phyloP scores from a whole-genome alignment of 2,329 filamentous ascomycete species.

The Madurella fahalii region DNA sequence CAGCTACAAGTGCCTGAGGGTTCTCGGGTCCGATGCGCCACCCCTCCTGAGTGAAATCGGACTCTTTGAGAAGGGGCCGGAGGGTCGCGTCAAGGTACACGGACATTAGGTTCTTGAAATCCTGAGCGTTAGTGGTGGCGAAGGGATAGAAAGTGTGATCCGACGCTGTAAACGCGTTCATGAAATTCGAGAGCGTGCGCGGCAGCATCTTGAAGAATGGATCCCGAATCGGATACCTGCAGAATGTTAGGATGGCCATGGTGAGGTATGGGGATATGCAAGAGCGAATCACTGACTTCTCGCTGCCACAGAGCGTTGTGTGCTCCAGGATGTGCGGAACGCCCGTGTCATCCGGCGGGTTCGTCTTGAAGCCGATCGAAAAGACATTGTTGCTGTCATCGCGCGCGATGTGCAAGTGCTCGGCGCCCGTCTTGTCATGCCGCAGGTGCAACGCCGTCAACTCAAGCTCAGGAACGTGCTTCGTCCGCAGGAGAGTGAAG shows the following conservation, averaged over 20 bases:
- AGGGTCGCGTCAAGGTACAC: conserved; percentile 95
- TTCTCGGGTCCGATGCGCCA: conserved; percentile 96
- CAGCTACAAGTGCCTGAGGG: conserved; percentile 54
- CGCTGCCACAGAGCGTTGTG: conserved; percentile 90
- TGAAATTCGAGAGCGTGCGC: conserved; percentile 96
- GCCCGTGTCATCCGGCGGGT: conserved; percentile 92
- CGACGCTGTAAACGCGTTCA: conserved; percentile 97
- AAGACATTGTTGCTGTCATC: conserved; percentile 99
- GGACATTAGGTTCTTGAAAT: conserved; percentile 93
- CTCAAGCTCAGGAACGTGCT: conserved; percentile 91
- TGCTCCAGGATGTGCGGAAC: conserved; percentile 97
- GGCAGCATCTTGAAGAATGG: conserved; percentile 99
- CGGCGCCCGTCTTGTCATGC: conserved; percentile 92
- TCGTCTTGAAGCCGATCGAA: conserved; percentile 98
- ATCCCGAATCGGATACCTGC: conserved; percentile 90
- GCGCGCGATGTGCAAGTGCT: conserved; percentile 90
- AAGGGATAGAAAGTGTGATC: conserved; percentile 98
- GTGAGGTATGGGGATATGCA: not conserved
- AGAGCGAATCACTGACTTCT: conserved; percentile 60
- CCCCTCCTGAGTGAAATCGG: conserved; percentile 93
- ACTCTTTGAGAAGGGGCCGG: conserved; percentile 80
- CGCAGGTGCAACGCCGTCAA: conserved; percentile 84
- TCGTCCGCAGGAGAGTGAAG: conserved; percentile 83
- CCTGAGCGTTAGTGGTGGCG: conserved; percentile 90
- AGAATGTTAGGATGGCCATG: not conserved